These are phyloP conservation scores for Trichoderma koningii DNA, from an alignment of 2,329 filamentous ascomycete genomes.

Conservation along the genomic window DNA sequence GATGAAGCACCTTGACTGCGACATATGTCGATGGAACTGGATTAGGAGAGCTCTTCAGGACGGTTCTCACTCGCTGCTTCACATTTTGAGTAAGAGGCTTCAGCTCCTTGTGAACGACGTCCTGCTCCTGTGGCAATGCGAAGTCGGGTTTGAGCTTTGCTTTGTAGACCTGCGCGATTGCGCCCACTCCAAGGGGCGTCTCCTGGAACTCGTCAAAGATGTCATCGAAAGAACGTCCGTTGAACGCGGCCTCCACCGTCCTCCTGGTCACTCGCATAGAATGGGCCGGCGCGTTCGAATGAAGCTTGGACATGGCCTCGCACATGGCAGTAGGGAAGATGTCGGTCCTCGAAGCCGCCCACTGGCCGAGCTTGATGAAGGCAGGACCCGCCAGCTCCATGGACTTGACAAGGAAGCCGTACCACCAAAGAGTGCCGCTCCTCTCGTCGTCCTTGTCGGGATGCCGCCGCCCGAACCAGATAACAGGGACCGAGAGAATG, in stretches of 20 bases:
- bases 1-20: conserved; percentile 93
- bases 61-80: conserved; percentile 76
- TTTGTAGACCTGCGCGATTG: conserved; percentile 97
- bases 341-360: conserved; percentile 93
- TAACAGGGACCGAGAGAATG: conserved; percentile 72
- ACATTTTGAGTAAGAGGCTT: conserved; percentile 67
- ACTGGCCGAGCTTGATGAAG: conserved; percentile 99
- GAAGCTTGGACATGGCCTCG: conserved; percentile 87
- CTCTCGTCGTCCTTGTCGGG: conserved; percentile 71
- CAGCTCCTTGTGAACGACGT: conserved; percentile 43
- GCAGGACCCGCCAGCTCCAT: conserved; percentile 95
- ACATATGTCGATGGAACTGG: conserved; percentile 89
- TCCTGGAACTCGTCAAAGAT: conserved; percentile 97
- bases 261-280: conserved; percentile 76
- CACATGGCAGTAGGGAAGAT: conserved; percentile 96
- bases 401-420: conserved; percentile 76
- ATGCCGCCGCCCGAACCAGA: conserved; percentile 74
- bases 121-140: conserved; percentile 62
- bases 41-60: conserved; percentile 83
- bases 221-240: conserved; percentile 75
- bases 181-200: conserved; percentile 85
- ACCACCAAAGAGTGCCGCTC: conserved; percentile 90
- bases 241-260: conserved; percentile 81
- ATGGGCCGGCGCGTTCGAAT: conserved; percentile 92
- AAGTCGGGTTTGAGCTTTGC: conserved; percentile 84